These are phyloP conservation scores for Coniosporium apollinis DNA, from an alignment of 495 filamentous ascomycete species.

Conservation along the genomic window DNA sequence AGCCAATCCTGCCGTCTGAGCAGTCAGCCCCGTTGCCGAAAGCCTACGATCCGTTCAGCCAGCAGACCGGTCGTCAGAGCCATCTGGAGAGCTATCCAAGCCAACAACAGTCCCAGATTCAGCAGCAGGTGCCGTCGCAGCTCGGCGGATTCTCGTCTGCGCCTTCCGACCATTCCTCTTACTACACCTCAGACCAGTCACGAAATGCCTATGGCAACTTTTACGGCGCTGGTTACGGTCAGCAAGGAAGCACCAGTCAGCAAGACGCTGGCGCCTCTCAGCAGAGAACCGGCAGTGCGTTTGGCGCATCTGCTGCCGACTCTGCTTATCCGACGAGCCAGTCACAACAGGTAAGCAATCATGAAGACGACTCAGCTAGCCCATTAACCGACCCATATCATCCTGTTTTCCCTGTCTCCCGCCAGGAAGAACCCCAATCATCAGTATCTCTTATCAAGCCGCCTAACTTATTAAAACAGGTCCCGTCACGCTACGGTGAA, in stretches of 20 bases:
- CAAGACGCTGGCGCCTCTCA: slow-evolving; percentile 59
- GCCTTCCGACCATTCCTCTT: slow-evolving; percentile 65
- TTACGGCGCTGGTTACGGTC: slow-evolving; percentile 50
- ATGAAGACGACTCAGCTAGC: background rate
- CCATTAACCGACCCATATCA: background rate
- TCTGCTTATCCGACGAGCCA: slow-evolving; percentile 35
- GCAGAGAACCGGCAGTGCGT: slow-evolving; percentile 56
- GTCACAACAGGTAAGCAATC: slow-evolving; percentile 22
- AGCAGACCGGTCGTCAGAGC: slow-evolving; percentile 42
- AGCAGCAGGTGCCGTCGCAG: slow-evolving; percentile 30
- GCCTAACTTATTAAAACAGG: slow-evolving; percentile 27
- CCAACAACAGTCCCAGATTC: slow-evolving; percentile 25
- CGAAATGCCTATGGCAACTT: slow-evolving; percentile 64
- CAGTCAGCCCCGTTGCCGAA: slow-evolving; percentile 50
- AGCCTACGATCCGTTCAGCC: slow-evolving; percentile 72
- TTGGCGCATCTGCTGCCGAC: slow-evolving; percentile 56
- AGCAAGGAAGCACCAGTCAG: slow-evolving; percentile 44
- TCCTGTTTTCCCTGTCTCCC: background rate
- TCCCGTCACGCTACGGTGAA: slow-evolving; percentile 57
- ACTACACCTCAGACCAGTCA: slow-evolving; percentile 66
- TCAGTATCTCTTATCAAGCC: background rate
- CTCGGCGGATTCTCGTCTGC: slow-evolving; percentile 50
- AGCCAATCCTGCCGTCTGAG: slow-evolving; percentile 37
- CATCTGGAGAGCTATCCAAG: slow-evolving; percentile 40
- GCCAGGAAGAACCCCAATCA: background rate